Conservation (phyloP, 768 basidiomycete genomes). For the Kwoniella shandongensis region DNA sequence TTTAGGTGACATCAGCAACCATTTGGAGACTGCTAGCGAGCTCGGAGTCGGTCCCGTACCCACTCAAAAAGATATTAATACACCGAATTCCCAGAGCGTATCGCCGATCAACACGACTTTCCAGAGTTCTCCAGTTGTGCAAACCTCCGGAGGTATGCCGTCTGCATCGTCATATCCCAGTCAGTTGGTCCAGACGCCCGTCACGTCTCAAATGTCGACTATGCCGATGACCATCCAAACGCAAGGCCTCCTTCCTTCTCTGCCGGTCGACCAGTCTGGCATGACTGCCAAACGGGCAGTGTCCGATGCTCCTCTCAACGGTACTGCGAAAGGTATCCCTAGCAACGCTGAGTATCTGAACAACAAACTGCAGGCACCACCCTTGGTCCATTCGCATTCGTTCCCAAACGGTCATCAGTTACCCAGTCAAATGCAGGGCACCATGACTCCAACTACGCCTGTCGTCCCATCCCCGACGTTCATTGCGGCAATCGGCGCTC, state of each 20-base stretch:
- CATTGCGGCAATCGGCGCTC: conserved; percentile 30
- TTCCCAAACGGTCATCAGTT: conserved; percentile 52
- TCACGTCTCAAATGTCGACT: conserved; percentile 1
- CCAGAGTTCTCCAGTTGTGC: conserved; percentile 10
- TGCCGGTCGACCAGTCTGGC: conserved; percentile 26
- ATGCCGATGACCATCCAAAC: conserved; percentile 10
- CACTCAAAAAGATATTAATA: conserved; percentile 27
- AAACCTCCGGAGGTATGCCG: not conserved
- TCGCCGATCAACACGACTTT: conserved; percentile 26
- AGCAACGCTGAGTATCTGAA: conserved; percentile 10
- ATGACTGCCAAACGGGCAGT: conserved; percentile 5
- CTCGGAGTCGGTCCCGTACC: conserved; percentile 36
- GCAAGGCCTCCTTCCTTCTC: conserved; percentile 23
- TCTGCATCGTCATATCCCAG: not conserved
- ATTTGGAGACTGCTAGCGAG: conserved; percentile 46
- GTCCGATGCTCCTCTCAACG: not conserved
- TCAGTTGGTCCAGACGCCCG: not conserved
- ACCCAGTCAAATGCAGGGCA: conserved; percentile 40
- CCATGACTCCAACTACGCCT: conserved; percentile 33
- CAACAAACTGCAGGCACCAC: conserved; percentile 33
- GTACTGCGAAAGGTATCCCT: not conserved
- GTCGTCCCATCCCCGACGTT: conserved; percentile 34
- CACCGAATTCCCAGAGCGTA: conserved; percentile 27
- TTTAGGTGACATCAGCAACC: conserved; percentile 45
- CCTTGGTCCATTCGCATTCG: conserved; percentile 52